Evolutionary conservation across 805 yeast genomes (phyloP), one percentile per base, ranked within the genome.

Genomic region (Cyberlindnera euphorbiiphila): DNA sequence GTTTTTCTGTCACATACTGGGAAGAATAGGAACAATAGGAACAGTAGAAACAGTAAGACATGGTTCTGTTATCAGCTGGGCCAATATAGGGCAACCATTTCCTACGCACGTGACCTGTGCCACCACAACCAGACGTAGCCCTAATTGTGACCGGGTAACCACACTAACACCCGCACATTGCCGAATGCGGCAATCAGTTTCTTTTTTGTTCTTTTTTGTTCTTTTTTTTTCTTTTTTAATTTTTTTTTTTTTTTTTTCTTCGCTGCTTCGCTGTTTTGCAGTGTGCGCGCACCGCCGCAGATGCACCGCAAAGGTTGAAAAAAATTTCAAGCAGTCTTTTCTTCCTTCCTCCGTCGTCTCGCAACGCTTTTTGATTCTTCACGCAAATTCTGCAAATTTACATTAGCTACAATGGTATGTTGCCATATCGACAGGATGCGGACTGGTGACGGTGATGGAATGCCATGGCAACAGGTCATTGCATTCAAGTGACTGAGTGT

Each of bases 401-500:
- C 10, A 25, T 13, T 36, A 18, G 24, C 41, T 29, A 41, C 29
- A 41, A 41, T 41, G 44, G 44, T 41, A 33, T 19, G 44, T 80
- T 74, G 24, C 9, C 14, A 19, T 19, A 4, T n/a, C n/a, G 6
- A 29, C 24, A 29, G 19, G 8, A 21, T 9, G 24, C n/a, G n/a
- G n/a, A n/a, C n/a, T n/a, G n/a, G n/a, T n/a, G n/a, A n/a, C n/a
- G n/a, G n/a, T n/a, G n/a, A n/a, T n/a, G n/a, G n/a, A n/a, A 21
- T 9, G 24, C 24, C 24, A 21, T 21, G 20, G 21, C 10, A n/a
- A 8, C 21, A 4, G 30, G 24, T n/a, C n/a, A n/a, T n/a, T n/a
- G n/a, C n/a, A n/a, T n/a, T n/a, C n/a, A n/a, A n/a, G n/a, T n/a
- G n/a, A n/a, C n/a, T n/a, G n/a, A n/a, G n/a, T n/a, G n/a, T n/a